Percentiles rank a stretch among this genome's conserved stretches.
phyloP scores from a whole-genome alignment of 495 filamentous ascomycete species.

The Xylaria grammica region DNA sequence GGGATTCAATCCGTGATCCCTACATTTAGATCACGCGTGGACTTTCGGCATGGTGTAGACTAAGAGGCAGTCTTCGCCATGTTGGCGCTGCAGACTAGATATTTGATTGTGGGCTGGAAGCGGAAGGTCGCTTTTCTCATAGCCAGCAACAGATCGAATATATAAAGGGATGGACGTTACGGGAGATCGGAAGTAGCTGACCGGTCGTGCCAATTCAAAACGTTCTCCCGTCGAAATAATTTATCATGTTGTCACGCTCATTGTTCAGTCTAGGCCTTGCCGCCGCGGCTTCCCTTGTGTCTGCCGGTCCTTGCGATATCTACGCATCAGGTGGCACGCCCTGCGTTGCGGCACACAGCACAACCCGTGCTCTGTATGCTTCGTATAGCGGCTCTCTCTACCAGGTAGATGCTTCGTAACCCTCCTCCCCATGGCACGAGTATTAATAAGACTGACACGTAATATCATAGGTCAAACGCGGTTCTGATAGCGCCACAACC shows the following conservation, averaged over 20 bases:
- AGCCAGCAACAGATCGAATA: background rate
- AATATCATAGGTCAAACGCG: constrained; percentile 31
- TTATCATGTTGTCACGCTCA: background rate
- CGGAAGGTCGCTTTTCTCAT: constrained; percentile 2
- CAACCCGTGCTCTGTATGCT: constrained; percentile 45
- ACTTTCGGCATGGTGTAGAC: constrained; percentile 4
- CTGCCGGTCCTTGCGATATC: constrained; percentile 58
- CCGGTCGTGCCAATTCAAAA: background rate
- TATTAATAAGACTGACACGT: background rate
- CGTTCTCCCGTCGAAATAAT: background rate
- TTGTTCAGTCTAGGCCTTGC: constrained; percentile 39
- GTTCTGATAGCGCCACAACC: constrained; percentile 52
- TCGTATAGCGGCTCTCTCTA: constrained; percentile 57
- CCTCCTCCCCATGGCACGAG: background rate
- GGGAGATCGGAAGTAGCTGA: background rate
- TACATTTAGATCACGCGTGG: background rate
- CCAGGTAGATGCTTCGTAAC: constrained; percentile 43
- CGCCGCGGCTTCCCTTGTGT: constrained; percentile 45
- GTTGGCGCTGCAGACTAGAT: background rate
- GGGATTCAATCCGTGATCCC: background rate
- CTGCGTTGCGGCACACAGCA: constrained; percentile 15
- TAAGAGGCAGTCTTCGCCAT: constrained; percentile 5
- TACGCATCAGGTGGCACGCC: constrained; percentile 37
- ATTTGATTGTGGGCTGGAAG: background rate
- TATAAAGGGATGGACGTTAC: constrained; percentile 5